phyloP scores from a whole-genome alignment of 257 asterid species.

The Capsicum pubescens region DNA sequence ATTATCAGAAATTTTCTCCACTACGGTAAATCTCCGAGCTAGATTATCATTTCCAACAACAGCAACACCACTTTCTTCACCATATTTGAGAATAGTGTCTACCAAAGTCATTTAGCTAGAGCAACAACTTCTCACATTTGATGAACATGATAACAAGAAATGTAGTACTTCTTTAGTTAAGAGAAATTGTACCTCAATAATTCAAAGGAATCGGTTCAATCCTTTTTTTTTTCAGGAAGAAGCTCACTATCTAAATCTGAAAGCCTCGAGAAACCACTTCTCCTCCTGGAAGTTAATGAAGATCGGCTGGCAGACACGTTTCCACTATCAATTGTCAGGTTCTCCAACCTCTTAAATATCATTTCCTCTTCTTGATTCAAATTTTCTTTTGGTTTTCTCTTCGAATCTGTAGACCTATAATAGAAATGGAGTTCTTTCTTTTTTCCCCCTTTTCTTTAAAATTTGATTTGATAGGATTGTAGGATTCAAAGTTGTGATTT shows the following conservation, averaged over 20 bases:
- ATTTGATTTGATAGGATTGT: too few relatives aligned
- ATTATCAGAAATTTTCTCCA: background rate
- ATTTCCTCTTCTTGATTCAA: too few relatives aligned
- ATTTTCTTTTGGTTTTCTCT: too few relatives aligned
- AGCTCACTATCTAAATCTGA: slow-evolving; percentile 26
- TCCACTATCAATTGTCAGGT: slow-evolving; percentile 34
- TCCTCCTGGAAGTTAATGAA: slow-evolving; percentile 38
- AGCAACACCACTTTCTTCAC: background rate
- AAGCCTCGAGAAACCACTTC: slow-evolving; percentile 34
- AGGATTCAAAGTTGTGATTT: too few relatives aligned
- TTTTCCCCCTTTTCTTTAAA: too few relatives aligned
- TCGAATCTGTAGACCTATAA: too few relatives aligned
- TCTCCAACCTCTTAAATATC: background rate
- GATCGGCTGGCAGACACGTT: slow-evolving; percentile 27
- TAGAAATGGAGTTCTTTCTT: too few relatives aligned
- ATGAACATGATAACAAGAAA: slow-evolving; percentile 16
- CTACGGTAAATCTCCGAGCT: background rate
- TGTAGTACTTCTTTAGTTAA: background rate
- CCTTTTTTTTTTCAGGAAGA: slow-evolving; percentile 44
- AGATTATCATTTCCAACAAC: slow-evolving; percentile 24
- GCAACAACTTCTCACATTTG: background rate
- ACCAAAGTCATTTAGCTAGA: background rate
- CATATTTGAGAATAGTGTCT: background rate
- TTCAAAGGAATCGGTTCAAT: slow-evolving; percentile 27
- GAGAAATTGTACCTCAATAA: slow-evolving; percentile 11